A percentile compares a stretch with the other conserved stretches of the same genome.
Conservation (phyloP, 495 filamentous ascomycete genomes). For the Penicillium argentinense region DNA sequence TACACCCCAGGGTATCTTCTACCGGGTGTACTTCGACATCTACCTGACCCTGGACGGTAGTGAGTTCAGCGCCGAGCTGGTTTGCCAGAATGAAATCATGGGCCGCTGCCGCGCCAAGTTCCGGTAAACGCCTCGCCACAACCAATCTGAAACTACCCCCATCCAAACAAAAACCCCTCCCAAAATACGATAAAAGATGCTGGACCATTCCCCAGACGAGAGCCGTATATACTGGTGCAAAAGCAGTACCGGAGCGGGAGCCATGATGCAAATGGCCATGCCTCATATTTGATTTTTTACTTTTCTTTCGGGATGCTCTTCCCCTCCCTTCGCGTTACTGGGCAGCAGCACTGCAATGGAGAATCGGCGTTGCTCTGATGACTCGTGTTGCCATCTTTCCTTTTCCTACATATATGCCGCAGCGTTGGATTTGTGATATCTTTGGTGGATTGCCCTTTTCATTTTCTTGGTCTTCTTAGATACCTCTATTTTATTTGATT, state of each 20-base stretch:
- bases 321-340: not conserved
- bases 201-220: too few relatives aligned
- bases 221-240: not conserved
- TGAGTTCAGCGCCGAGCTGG: conserved; percentile 96
- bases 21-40: conserved; percentile 78
- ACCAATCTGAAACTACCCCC: not conserved
- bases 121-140: conserved; percentile 33
- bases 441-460: conserved; percentile 11
- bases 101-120: conserved; percentile 91
- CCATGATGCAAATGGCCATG: not conserved
- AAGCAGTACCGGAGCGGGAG: not conserved
- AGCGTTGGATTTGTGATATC: conserved; percentile 15
- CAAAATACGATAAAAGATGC: not conserved
- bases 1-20: conserved; percentile 97
- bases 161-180: conserved; percentile 4
- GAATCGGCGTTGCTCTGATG: conserved; percentile 27
- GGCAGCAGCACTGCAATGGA: conserved; percentile 20
- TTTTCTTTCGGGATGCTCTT: not conserved
- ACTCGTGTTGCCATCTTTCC: conserved; percentile 11
- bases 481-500: conserved; percentile 26
- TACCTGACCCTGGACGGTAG: conserved; percentile 96
- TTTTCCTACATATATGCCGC: conserved; percentile 12
- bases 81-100: conserved; percentile 99
- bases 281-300: not conserved
- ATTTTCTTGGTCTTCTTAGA: conserved; percentile 23